Percentiles rank a stretch among this genome's conserved stretches.
These are phyloP conservation scores for Microsporum audouinii DNA, from an alignment of 2,329 filamentous ascomycete species.

Conservation along the genomic window DNA sequence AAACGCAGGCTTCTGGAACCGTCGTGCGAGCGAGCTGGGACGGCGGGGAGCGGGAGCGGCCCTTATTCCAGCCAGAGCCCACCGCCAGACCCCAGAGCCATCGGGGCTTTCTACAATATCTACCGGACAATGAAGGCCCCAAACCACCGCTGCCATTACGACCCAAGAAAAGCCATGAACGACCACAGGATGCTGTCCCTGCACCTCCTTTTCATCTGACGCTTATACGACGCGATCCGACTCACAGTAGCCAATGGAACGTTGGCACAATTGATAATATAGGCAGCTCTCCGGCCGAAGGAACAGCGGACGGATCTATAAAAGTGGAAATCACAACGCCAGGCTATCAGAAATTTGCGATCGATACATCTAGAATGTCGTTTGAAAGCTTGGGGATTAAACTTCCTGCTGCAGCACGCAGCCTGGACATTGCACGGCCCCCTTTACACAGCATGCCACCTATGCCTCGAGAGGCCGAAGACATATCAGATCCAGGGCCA, in stretches of 20 bases:
- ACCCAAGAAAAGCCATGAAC: slow-evolving; percentile 7
- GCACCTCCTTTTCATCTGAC: slow-evolving; percentile 34
- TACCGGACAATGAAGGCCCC: not conserved
- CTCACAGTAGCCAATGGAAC: slow-evolving; percentile 62
- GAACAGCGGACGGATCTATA: slow-evolving; percentile 22
- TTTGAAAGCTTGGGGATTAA: slow-evolving; percentile 23
- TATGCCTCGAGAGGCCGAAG: not conserved
- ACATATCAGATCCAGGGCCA: not conserved
- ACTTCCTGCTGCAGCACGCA: slow-evolving; percentile 3
- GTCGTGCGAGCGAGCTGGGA: slow-evolving; percentile 7
- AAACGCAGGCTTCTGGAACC: not conserved
- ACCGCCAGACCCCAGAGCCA: slow-evolving; percentile 1
- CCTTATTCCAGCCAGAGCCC: not conserved
- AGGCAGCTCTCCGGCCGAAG: slow-evolving; percentile 12
- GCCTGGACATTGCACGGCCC: not conserved
- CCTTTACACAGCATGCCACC: not conserved
- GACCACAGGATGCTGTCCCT: not conserved
- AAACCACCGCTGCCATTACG: not conserved
- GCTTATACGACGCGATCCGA: slow-evolving; percentile 62
- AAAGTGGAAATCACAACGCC: slow-evolving; percentile 48
- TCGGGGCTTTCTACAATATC: not conserved
- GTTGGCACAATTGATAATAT: slow-evolving; percentile 50
- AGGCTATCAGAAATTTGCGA: slow-evolving; percentile 49
- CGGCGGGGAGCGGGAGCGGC: not conserved
- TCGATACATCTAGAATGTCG: slow-evolving; percentile 26